phyloP scores from a whole-genome alignment of 345 rosid species.

The Euphorbia peplus region DNA sequence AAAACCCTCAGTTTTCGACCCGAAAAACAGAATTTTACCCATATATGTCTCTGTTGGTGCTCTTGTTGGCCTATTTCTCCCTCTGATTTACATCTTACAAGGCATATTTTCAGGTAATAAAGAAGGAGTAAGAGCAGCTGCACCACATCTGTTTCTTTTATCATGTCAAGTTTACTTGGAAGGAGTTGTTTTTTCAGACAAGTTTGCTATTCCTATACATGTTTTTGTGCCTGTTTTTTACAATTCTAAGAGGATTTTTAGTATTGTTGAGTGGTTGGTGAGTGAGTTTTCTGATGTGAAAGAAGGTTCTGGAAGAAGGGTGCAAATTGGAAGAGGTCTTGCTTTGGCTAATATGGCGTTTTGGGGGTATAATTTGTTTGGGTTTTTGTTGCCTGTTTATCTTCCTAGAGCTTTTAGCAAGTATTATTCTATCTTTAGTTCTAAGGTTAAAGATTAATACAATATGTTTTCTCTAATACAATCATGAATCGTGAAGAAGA shows the following conservation, averaged over 20 bases:
- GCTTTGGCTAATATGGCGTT: constrained; percentile 67
- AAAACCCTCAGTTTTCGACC: constrained; percentile 41
- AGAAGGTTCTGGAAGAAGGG: constrained; percentile 34
- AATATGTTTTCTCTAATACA: neutral
- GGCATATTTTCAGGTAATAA: constrained; percentile 72
- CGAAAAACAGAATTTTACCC: constrained; percentile 40
- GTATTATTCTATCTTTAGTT: constrained; percentile 49
- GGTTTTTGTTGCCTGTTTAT: constrained; percentile 79
- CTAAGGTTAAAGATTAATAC: constrained; percentile 24
- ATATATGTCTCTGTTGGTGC: constrained; percentile 49
- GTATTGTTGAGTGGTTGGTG: constrained; percentile 65
- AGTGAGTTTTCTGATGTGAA: constrained; percentile 39
- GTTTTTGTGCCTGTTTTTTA: constrained; percentile 76
- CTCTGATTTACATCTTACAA: constrained; percentile 64
- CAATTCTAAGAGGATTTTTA: constrained; percentile 62
- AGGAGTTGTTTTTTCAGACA: constrained; percentile 56
- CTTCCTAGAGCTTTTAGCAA: constrained; percentile 70
- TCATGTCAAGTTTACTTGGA: constrained; percentile 86
- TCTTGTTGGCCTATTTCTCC: constrained; percentile 58
- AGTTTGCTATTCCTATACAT: constrained; percentile 65
- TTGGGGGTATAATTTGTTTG: constrained; percentile 86
- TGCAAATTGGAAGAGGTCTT: constrained; percentile 52
- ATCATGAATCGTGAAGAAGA: neutral
- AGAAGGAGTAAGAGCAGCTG: constrained; percentile 66
- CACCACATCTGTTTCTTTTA: constrained; percentile 76